These are phyloP conservation scores for Globisporangium apiculatum DNA, from an alignment of 352 stramenopile genomes.

Conservation along the genomic window DNA sequence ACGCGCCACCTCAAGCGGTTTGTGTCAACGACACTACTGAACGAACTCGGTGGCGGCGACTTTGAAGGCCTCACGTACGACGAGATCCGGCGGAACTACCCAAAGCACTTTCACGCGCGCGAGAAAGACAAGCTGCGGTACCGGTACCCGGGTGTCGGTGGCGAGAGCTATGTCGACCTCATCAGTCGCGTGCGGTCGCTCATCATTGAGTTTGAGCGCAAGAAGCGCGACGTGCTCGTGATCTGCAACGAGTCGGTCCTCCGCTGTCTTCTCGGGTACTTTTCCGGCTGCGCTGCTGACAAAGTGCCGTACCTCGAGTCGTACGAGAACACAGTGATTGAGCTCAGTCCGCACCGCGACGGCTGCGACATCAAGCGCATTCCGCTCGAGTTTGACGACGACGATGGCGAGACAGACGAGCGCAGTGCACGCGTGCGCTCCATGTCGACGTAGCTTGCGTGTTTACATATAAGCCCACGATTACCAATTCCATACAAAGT, in stretches of 20 bases:
- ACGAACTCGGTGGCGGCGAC: slow-evolving; percentile 87
- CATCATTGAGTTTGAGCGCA: slow-evolving; percentile 90
- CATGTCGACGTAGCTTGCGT: neutral
- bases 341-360: slow-evolving; percentile 76
- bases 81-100: slow-evolving; percentile 82
- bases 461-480: too few relatives aligned
- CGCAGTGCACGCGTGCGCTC: neutral
- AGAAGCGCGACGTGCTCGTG: slow-evolving; percentile 84
- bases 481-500: too few relatives aligned
- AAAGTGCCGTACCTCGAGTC: slow-evolving; percentile 69
- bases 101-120: slow-evolving; percentile 77
- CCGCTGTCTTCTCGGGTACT: slow-evolving; percentile 77
- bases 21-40: slow-evolving; percentile 86
- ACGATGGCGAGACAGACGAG: slow-evolving; percentile 6
- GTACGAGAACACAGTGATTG: slow-evolving; percentile 64
- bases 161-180: slow-evolving; percentile 92
- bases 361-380: slow-evolving; percentile 82
- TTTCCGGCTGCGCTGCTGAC: slow-evolving; percentile 59
- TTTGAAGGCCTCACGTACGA: slow-evolving; percentile 86
- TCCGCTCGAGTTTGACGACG: slow-evolving; percentile 53
- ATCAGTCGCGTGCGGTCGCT: slow-evolving; percentile 89
- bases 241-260: slow-evolving; percentile 80
- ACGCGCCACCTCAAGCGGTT: slow-evolving; percentile 66
- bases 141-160: slow-evolving; percentile 83
- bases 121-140: slow-evolving; percentile 90